phyloP scores from a whole-genome alignment of 2,329 filamentous ascomycete species.

The Coniochaeta prunicola region DNA sequence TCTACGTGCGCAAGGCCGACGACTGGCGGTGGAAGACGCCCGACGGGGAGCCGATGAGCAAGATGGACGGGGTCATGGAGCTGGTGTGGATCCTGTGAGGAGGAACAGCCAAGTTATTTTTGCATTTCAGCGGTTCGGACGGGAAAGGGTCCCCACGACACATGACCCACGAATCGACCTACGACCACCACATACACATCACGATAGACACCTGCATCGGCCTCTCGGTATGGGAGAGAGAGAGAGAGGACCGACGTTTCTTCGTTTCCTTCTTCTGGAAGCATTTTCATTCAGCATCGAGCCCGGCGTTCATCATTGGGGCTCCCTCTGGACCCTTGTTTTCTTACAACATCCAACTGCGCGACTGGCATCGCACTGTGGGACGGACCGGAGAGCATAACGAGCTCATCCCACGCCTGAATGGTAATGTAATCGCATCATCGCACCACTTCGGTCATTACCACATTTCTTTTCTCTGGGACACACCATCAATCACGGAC shows the following conservation, averaged over 20 bases:
- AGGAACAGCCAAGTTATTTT: not conserved
- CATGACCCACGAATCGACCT: not conserved
- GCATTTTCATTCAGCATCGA: not conserved
- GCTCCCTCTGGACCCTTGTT: not conserved
- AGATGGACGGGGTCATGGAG: conserved; percentile 48
- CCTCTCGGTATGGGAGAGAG: too few relatives aligned
- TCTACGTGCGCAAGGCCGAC: conserved; percentile 44
- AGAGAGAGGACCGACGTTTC: not conserved
- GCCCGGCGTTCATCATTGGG: not conserved
- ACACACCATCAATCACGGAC: not conserved
- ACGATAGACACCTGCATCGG: not conserved
- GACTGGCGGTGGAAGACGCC: conserved; percentile 45
- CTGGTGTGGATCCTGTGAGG: conserved; percentile 44
- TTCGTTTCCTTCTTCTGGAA: not conserved
- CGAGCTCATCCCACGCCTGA: not conserved
- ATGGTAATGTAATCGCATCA: not conserved
- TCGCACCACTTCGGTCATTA: conserved; percentile 1
- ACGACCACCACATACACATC: not conserved
- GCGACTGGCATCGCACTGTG: not conserved
- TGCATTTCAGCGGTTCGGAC: not conserved
- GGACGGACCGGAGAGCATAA: not conserved
- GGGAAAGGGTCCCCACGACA: not conserved
- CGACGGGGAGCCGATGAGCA: conserved; percentile 40
- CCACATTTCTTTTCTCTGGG: not conserved
- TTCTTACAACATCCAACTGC: not conserved